Evolutionary conservation across 1,139 yeast genomes (phyloP), one percentile per base, ranked within the genome.

Genomic region (Protomyces macrosporus): DNA sequence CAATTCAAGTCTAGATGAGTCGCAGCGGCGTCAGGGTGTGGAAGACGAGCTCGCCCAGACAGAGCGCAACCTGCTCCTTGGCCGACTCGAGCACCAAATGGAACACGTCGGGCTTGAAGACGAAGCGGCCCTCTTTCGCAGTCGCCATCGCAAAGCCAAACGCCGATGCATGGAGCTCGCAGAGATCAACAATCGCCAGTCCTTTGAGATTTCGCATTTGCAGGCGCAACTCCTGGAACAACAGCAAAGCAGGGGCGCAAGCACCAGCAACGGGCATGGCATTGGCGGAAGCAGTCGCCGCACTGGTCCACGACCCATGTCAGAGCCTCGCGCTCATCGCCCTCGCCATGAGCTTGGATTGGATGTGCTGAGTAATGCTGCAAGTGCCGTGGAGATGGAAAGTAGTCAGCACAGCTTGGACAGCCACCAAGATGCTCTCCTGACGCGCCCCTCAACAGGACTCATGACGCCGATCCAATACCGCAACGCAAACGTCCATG

Each of bases 321-420:
- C 23, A 12, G 16, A 12, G 23, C 50, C 12, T 45, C 37, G 40
- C 4, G 42, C 35, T 6, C 53, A 14, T 23, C 56, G 7, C 14
- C 23, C 35, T 6, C 54, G 33, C 36, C 37, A 53, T 9, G 55
- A 51, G 16, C 52, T 50, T 5, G 62, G 62, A 3, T 56, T 58
- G 30, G 62, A 52, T 32, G 62, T 58, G 6, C 56, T 58, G 36
- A 58, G 62, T 42, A 55, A 52, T 52, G 62, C 62, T 9, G 62
- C 62, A 14, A 55, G 62, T 3, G 52, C 53, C 9, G 60, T 45
- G 12, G 53, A 55, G 60, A 42, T 58, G 40, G 48, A 42, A 16
- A 42, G 48, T 30, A 42, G 48, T 4, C 48, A 42, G 12, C 48
- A 42, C 48, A 42, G 48, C 10, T 14, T 9, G 4, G 48, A 42